Percentiles rank a stretch among this genome's conserved stretches.
phyloP scores from a whole-genome alignment of 495 filamentous ascomycete species.

The Aspergillus nidulans region DNA sequence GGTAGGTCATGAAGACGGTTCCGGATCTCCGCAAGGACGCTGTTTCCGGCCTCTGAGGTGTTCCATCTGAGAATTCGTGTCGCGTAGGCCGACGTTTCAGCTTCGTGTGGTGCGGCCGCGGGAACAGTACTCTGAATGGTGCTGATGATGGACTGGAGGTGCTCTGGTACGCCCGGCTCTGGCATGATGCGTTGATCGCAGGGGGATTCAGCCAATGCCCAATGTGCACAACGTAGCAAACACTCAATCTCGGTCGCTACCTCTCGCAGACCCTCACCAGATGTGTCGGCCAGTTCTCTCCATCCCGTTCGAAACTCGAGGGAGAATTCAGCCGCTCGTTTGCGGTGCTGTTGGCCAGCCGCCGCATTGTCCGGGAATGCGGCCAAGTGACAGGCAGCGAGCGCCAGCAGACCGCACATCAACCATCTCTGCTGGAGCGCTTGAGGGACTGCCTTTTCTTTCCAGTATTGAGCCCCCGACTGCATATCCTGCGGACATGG shows the following conservation, averaged over 20 bases:
- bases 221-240: not conserved
- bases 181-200: not conserved
- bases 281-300: not conserved
- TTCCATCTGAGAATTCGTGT: not conserved
- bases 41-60: not conserved
- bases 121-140: not conserved
- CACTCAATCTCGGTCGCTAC: not conserved
- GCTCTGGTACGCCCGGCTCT: not conserved
- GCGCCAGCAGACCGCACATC: slow-evolving; percentile 8
- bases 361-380: not conserved
- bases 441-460: not conserved
- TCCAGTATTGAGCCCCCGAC: not conserved
- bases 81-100: not conserved
- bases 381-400: slow-evolving; percentile 5
- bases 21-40: not conserved
- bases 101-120: not conserved
- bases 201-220: not conserved
- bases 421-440: not conserved
- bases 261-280: not conserved
- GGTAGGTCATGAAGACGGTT: not conserved
- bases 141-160: not conserved
- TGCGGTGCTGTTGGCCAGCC: not conserved
- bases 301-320: not conserved
- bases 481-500: not conserved
- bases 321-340: not conserved